Percentiles rank a stretch among this genome's conserved stretches.
These are phyloP conservation scores for Tylopilus subfusipes DNA, from an alignment of 768 basidiomycete species.

Conservation along the genomic window DNA sequence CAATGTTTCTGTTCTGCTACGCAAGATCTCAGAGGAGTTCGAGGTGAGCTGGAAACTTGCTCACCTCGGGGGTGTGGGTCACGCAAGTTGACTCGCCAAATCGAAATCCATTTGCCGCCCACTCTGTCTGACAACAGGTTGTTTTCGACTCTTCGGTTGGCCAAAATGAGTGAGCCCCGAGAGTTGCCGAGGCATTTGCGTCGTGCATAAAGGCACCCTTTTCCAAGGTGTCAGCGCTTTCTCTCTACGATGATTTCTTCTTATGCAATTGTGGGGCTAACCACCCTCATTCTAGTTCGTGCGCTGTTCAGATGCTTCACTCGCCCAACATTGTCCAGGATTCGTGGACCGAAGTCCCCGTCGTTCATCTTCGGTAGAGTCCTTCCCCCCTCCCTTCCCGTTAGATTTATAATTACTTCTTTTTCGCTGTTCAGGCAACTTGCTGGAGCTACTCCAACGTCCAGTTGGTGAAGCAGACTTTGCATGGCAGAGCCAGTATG, in stretches of 20 bases:
- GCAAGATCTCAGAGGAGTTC: too few relatives aligned
- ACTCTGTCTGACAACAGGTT: too few relatives aligned
- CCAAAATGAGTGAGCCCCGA: too few relatives aligned
- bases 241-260: background rate
- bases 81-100: too few relatives aligned
- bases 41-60: too few relatives aligned
- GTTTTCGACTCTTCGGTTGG: too few relatives aligned
- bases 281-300: background rate
- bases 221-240: background rate
- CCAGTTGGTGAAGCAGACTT: constrained; percentile 29
- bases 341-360: constrained; percentile 13
- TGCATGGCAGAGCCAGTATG: constrained; percentile 28
- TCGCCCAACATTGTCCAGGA: constrained; percentile 9
- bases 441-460: constrained; percentile 23
- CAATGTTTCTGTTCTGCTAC: too few relatives aligned
- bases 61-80: too few relatives aligned
- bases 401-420: background rate
- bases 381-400: background rate
- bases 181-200: background rate
- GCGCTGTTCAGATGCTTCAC: background rate
- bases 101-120: too few relatives aligned
- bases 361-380: constrained; percentile 16
- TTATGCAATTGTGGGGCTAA: background rate
- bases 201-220: background rate
- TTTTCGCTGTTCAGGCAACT: constrained; percentile 16